Evolutionary conservation across 495 filamentous ascomycete genomes (phyloP), one percentile per base, ranked within the genome.

Genomic region (Penicillium manginii): DNA sequence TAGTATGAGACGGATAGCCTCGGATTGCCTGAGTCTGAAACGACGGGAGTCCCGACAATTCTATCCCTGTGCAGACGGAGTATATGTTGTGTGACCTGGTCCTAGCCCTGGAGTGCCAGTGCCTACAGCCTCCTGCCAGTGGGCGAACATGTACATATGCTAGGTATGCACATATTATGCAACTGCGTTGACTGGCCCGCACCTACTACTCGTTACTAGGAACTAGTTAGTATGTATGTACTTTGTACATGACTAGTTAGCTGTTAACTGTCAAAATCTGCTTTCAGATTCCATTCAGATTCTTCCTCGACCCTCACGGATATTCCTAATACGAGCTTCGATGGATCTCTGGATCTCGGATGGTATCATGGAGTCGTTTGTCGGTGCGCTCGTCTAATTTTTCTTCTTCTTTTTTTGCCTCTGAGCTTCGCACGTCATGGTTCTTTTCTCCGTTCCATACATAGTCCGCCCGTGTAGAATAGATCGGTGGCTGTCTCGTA

Each of bases 11-110:
- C n/a, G 48, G 23, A 33, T 47, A 47, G 45, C 15, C 45, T 47
- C 45, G 45, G 45, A 19, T 12, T 47, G 1, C 40, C 45, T 21
- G 21, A 47, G 45, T 47, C 45, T 47, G 45, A 47, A 47, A 47
- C 45, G 15, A n/a, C 21, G 22, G 22, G 18, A 23, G 19, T 22
- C 45, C 45, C 22, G 45, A 23, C n/a, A 47, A 47, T 47, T n/a
- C 21, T n/a, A 47, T 47, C 21, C 45, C 45, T 47, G 45, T n/a
- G 7, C 23, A 5, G 1, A 29, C 26, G 26, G 26, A 29, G 3
- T 29, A 17, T 9, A 43, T 43, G n/a, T 43, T 43, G 40, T 43
- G 40, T 15, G 35, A 37, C 35, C 26, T 29, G 26, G 26, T 5
- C n/a, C n/a, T n/a, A n/a, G n/a, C n/a, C n/a, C n/a, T n/a, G n/a